These are phyloP conservation scores for Candida maltosa DNA, from an alignment of 805 yeast species.

Conservation along the genomic window DNA sequence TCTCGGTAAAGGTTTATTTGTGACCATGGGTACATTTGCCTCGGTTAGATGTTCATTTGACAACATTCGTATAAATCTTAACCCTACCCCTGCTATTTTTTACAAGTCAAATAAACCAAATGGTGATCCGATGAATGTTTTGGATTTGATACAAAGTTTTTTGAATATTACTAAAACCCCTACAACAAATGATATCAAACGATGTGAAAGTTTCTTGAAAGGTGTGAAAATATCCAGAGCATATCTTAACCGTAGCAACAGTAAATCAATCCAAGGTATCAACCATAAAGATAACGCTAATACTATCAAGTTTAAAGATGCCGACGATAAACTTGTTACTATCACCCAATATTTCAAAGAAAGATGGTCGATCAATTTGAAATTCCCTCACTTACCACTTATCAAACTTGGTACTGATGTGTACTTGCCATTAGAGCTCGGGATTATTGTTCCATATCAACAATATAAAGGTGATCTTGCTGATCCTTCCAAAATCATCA, in stretches of 20 bases:
- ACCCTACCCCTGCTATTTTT: constrained; percentile 8
- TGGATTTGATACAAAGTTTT: constrained; percentile 7
- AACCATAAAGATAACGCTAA: constrained; percentile 3
- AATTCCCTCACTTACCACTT: constrained; percentile 5
- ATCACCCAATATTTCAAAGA: constrained; percentile 6
- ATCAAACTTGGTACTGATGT: constrained; percentile 5
- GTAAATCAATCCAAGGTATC: constrained; percentile 7
- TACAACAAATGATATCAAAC: constrained; percentile 1
- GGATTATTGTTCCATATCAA: constrained; percentile 8
- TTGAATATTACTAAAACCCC: constrained; percentile 3
- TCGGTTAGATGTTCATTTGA: constrained; percentile 8
- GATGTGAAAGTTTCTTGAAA: constrained; percentile 4
- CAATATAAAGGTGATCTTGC: constrained; percentile 7
- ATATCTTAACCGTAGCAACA: constrained; percentile 3
- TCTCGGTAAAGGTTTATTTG: constrained; percentile 6
- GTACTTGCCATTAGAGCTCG: constrained; percentile 8
- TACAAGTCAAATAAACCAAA: constrained; percentile 6
- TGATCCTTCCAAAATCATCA: constrained; percentile 6
- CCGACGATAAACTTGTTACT: constrained; percentile 1
- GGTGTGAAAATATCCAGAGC: constrained; percentile 8
- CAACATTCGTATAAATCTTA: constrained; percentile 6
- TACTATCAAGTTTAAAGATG: constrained; percentile 6
- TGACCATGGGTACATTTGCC: constrained; percentile 8
- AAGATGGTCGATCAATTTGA: constrained; percentile 6
- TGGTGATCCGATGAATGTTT: constrained; percentile 8